Conservation (phyloP, 345 rosid genomes). For the Populus ilicifolia region DNA sequence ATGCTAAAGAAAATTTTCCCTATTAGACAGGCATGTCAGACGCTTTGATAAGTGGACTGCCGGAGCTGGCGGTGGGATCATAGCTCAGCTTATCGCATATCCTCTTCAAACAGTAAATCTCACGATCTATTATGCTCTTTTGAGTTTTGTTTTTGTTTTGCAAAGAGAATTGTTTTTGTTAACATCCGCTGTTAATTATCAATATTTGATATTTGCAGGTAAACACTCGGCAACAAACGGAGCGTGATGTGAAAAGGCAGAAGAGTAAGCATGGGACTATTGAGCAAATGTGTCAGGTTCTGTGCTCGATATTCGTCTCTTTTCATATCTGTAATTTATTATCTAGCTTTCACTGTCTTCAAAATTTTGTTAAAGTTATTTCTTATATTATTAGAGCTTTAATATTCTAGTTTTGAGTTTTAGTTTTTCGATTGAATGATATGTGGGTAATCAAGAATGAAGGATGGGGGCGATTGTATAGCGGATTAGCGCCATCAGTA, state of each 20-base stretch:
- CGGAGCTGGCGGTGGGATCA: conserved; percentile 96
- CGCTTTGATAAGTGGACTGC: conserved; percentile 94
- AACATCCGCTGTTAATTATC: background rate
- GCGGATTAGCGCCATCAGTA: conserved; percentile 80
- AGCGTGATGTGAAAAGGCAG: conserved; percentile 79
- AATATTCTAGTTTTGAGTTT: background rate
- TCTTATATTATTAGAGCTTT: background rate
- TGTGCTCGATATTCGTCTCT: background rate
- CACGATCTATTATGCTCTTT: background rate
- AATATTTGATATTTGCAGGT: conserved; percentile 46
- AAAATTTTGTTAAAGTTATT: background rate
- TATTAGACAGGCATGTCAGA: conserved; percentile 57
- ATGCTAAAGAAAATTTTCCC: background rate
- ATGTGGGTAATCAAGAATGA: conserved; percentile 41
- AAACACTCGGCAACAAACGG: conserved; percentile 94
- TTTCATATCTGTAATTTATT: background rate
- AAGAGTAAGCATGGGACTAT: conserved; percentile 71
- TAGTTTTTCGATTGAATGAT: background rate
- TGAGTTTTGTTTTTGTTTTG: background rate
- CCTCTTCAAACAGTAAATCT: conserved; percentile 81
- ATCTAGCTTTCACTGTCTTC: background rate
- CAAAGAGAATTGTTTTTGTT: background rate
- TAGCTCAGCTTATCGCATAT: conserved; percentile 89
- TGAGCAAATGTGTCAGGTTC: conserved; percentile 79
- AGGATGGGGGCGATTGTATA: conserved; percentile 90